Percentiles rank a stretch among this genome's conserved stretches.
These are phyloP conservation scores for Malassezia restricta DNA, from an alignment of 1,284 basidiomycete species.

Conservation along the genomic window DNA sequence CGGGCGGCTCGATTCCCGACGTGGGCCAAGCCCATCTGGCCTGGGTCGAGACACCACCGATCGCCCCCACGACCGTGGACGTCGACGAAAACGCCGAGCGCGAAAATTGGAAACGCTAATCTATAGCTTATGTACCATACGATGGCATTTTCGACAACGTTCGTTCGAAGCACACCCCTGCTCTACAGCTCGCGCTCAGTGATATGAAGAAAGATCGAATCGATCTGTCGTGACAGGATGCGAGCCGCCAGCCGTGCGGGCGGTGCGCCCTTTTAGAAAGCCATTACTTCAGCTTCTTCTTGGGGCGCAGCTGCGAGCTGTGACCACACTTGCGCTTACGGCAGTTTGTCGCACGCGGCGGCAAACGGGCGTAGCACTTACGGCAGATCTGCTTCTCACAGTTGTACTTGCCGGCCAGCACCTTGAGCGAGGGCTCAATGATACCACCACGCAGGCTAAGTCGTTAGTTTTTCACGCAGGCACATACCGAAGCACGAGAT, in stretches of 20 bases:
- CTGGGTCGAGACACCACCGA: slow-evolving; percentile 27
- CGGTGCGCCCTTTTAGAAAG: not conserved
- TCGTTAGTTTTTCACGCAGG: slow-evolving; percentile 3
- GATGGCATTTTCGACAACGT: not conserved
- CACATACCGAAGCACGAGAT: slow-evolving; percentile 66
- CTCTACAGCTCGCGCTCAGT: no score
- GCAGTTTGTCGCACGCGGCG: slow-evolving; percentile 98
- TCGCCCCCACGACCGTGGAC: not conserved
- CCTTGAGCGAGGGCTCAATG: slow-evolving; percentile 97
- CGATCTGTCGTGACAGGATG: no score
- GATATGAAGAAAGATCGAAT: no score
- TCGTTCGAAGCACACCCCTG: no score
- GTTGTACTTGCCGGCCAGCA: slow-evolving; percentile 73
- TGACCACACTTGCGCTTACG: slow-evolving; percentile 55
- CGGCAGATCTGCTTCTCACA: slow-evolving; percentile 69
- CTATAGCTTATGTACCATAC: slow-evolving; percentile 10
- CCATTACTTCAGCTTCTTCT: slow-evolving; percentile 87
- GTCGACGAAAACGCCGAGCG: slow-evolving; percentile 14
- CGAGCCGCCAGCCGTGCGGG: no score
- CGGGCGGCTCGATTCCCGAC: slow-evolving; percentile 27
- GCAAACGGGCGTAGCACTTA: slow-evolving; percentile 98
- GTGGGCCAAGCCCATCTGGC: slow-evolving; percentile 29
- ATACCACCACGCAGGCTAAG: slow-evolving; percentile 88
- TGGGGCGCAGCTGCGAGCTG: slow-evolving; percentile 51
- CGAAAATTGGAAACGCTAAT: slow-evolving; percentile 33